phyloP scores from a whole-genome alignment of 106 monocot genomes.

The Apostasia shenzhenica region DNA sequence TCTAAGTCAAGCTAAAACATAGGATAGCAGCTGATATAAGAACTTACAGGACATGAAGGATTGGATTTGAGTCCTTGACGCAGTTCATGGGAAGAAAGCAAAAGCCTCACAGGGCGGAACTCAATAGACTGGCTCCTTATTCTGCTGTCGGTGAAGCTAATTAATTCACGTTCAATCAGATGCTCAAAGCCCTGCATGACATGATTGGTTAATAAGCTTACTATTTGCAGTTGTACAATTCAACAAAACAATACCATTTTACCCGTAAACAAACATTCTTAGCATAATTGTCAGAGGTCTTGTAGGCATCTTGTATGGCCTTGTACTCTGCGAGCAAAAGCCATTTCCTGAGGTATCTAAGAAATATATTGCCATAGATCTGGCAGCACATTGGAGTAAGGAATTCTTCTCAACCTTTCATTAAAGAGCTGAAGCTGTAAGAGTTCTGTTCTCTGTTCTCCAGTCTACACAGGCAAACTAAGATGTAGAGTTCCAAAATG shows the following conservation, averaged over 20 bases:
- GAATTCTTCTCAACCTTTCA: slow-evolving; percentile 51
- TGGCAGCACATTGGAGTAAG: neutral
- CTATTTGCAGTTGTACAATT: neutral
- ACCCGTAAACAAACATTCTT: slow-evolving; percentile 64
- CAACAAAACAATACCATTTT: slow-evolving; percentile 1
- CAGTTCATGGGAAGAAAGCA: slow-evolving; percentile 64
- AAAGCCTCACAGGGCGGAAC: slow-evolving; percentile 67
- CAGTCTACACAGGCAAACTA: slow-evolving; percentile 85
- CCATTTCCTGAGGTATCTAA: neutral
- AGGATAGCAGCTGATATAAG: neutral
- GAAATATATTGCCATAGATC: neutral
- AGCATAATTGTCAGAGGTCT: slow-evolving; percentile 66
- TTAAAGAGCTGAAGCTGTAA: slow-evolving; percentile 75
- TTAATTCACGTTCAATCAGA: slow-evolving; percentile 66
- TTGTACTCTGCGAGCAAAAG: slow-evolving; percentile 59
- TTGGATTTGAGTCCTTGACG: slow-evolving; percentile 57
- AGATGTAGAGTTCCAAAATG: slow-evolving; percentile 86
- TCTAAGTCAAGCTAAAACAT: too few relatives aligned
- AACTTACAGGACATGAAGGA: slow-evolving; percentile 79
- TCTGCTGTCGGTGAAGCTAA: slow-evolving; percentile 48
- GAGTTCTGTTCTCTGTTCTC: slow-evolving; percentile 61
- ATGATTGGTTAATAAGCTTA: neutral
- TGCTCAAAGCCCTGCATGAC: slow-evolving; percentile 82
- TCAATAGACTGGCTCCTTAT: slow-evolving; percentile 52
- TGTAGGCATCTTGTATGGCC: slow-evolving; percentile 70